Conservation (phyloP, 768 basidiomycete species). For the Mycena maculata region DNA sequence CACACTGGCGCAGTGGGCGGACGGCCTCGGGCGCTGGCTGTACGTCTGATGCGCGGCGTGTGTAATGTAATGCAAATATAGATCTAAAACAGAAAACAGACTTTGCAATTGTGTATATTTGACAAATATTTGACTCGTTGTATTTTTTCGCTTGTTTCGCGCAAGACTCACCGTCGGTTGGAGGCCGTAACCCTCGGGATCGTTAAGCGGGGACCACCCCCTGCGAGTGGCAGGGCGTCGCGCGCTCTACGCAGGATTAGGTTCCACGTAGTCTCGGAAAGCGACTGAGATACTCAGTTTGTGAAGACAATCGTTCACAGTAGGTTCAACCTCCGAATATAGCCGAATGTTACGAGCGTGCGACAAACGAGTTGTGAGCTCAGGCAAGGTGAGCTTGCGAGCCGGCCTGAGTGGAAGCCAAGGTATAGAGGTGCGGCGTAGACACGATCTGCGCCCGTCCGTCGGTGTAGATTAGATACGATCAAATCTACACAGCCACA, state of each 20-base stretch:
- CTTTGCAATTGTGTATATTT: slow-evolving; percentile 5
- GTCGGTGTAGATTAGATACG: no score
- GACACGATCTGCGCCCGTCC: no score
- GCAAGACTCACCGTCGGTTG: neutral
- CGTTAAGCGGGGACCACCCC: neutral
- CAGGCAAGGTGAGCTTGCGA: no score
- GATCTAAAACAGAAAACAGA: slow-evolving; percentile 4
- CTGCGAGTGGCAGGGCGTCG: slow-evolving; percentile 2
- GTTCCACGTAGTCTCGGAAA: no score
- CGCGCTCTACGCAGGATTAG: slow-evolving; percentile 20
- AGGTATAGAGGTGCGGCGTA: no score
- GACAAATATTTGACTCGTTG: neutral
- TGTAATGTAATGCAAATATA: neutral
- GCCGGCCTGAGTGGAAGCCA: no score
- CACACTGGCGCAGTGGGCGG: slow-evolving; percentile 65
- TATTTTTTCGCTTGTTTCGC: neutral
- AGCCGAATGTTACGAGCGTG: no score
- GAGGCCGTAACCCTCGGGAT: slow-evolving; percentile 8
- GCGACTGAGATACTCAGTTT: no score
- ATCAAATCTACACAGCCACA: no score
- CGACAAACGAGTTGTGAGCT: no score
- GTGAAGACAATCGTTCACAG: no score
- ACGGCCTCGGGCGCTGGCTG: slow-evolving; percentile 67
- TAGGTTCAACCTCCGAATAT: no score
- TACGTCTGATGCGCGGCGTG: slow-evolving; percentile 57